A percentile compares a stretch with the other conserved stretches of the same genome.
Evolutionary conservation across 2,329 filamentous ascomycete genomes (phyloP).

Genomic region (Botrytis aclada): DNA sequence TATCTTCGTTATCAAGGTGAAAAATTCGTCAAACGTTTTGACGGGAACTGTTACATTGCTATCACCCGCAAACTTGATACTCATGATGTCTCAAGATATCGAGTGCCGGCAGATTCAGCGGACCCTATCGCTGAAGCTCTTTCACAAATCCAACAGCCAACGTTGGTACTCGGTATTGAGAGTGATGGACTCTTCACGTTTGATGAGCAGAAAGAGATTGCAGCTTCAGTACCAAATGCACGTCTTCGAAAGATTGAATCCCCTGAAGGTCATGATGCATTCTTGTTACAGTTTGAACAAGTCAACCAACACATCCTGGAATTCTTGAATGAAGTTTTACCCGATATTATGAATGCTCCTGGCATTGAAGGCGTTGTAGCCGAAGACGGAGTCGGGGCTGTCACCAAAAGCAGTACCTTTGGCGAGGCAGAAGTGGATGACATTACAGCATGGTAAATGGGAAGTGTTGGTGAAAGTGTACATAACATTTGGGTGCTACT

Average conservation of each 20-base stretch:
- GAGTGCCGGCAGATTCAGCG: conserved; percentile 45
- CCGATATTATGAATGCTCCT: conserved; percentile 78
- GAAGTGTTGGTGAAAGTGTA: background rate
- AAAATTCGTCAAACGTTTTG: conserved; percentile 96
- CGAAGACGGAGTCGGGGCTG: conserved; percentile 53
- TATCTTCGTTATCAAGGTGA: conserved; percentile 94
- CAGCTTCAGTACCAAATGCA: conserved; percentile 73
- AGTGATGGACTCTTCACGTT: conserved; percentile 96
- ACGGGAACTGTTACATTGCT: conserved; percentile 98
- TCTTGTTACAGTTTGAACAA: conserved; percentile 94
- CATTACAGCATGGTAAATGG: conserved; percentile 80
- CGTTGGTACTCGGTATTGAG: conserved; percentile 89
- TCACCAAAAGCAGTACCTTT: conserved; percentile 87
- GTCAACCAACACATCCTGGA: conserved; percentile 84
- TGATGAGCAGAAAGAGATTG: conserved; percentile 91
- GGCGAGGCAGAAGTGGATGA: conserved; percentile 95
- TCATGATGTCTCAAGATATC: conserved; percentile 84
- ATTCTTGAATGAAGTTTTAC: conserved; percentile 78
- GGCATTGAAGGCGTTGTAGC: conserved; percentile 43
- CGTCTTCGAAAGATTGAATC: conserved; percentile 85
- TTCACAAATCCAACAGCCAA: conserved; percentile 79
- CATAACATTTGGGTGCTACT: background rate
- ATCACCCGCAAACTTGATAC: conserved; percentile 98
- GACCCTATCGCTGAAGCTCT: conserved; percentile 67
- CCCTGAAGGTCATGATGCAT: conserved; percentile 93